phyloP scores from a whole-genome alignment of 495 filamentous ascomycete genomes.

The Podospora pseudoanserina region DNA sequence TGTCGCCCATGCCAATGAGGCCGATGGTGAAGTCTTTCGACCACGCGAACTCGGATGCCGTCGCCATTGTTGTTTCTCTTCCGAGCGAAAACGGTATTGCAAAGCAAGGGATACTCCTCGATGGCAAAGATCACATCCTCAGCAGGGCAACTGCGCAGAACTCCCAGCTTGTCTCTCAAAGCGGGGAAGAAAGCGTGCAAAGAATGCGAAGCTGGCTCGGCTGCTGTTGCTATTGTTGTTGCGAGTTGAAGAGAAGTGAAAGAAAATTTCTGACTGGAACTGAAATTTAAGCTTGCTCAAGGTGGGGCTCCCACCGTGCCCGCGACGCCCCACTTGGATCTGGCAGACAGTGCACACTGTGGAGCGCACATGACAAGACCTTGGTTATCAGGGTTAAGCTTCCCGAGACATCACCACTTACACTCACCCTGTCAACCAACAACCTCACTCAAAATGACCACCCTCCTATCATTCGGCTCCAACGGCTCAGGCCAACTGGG shows the following conservation, averaged over 20 bases:
- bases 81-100: slow-evolving; percentile 1
- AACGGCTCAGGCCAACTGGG: slow-evolving; percentile 88
- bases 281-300: slow-evolving; percentile 14
- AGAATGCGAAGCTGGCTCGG: slow-evolving; percentile 4
- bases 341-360: neutral
- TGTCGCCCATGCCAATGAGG: slow-evolving; percentile 98
- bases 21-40: slow-evolving; percentile 72
- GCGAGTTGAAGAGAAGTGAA: slow-evolving; percentile 11
- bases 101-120: neutral
- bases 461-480: slow-evolving; percentile 81
- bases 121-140: slow-evolving; percentile 6
- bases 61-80: slow-evolving; percentile 20
- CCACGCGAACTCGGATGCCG: slow-evolving; percentile 20
- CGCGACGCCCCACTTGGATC: neutral
- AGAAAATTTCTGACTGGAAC: slow-evolving; percentile 14
- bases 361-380: neutral
- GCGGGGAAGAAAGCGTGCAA: neutral
- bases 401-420: slow-evolving; percentile 34
- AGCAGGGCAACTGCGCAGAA: neutral
- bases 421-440: slow-evolving; percentile 54
- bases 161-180: neutral
- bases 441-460: slow-evolving; percentile 3
- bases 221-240: slow-evolving; percentile 14
- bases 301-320: slow-evolving; percentile 1
- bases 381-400: neutral